Evolutionary conservation across 2,329 filamentous ascomycete genomes (phyloP).

Genomic region (Neonectria punicea): DNA sequence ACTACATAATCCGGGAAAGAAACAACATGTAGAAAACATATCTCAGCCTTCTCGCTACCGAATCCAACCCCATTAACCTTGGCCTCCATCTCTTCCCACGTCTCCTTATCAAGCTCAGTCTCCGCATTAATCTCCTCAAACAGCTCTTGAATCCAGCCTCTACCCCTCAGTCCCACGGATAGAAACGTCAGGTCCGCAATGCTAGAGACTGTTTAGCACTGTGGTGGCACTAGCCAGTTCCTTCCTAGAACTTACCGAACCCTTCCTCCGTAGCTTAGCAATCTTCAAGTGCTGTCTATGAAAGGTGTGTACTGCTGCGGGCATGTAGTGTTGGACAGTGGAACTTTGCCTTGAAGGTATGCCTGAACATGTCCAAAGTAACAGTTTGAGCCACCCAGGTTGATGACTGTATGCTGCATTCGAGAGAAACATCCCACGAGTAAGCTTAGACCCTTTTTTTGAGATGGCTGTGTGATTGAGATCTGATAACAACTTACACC

Average conservation of each 20-base stretch:
- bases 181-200: not conserved
- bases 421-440: slow-evolving; percentile 7
- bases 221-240: not conserved
- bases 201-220: not conserved
- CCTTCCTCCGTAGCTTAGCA: not conserved
- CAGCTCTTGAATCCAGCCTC: not conserved
- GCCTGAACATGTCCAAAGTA: slow-evolving; percentile 51
- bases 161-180: not conserved
- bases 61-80: too few relatives aligned
- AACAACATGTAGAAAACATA: too few relatives aligned
- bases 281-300: slow-evolving; percentile 14
- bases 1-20: too few relatives aligned
- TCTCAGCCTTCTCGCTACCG: too few relatives aligned
- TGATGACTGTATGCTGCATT: slow-evolving; percentile 44
- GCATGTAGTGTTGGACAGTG: slow-evolving; percentile 47
- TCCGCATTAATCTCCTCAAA: too few relatives aligned
- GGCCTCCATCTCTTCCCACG: too few relatives aligned
- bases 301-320: slow-evolving; percentile 45
- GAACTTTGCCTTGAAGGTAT: slow-evolving; percentile 49
- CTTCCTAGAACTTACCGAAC: not conserved
- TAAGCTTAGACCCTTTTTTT: slow-evolving; percentile 29
- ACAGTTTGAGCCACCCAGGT: slow-evolving; percentile 46
- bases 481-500: slow-evolving; percentile 44
- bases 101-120: too few relatives aligned
- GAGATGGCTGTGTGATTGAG: slow-evolving; percentile 1